Percentiles rank a stretch among this genome's conserved stretches.
phyloP scores from a whole-genome alignment of 1,284 basidiomycete species.

The Phellopilus nigrolimitatus region DNA sequence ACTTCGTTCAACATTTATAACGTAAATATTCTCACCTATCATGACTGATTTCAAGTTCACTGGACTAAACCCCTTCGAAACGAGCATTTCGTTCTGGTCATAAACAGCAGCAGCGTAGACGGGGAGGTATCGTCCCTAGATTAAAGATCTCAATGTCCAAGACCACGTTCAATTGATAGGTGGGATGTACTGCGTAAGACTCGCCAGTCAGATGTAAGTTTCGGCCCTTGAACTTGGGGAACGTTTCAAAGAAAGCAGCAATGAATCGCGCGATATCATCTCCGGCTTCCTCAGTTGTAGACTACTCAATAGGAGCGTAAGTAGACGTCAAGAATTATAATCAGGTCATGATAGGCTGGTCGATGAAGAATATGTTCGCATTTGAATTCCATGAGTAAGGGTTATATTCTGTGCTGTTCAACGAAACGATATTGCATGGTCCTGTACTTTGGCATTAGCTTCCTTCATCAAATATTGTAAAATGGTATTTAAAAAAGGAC shows the following conservation, averaged over 20 bases:
- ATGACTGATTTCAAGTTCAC: slow-evolving; percentile 80
- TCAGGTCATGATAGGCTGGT: slow-evolving; percentile 53
- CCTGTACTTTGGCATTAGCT: slow-evolving; percentile 25
- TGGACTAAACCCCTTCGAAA: slow-evolving; percentile 57
- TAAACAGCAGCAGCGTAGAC: slow-evolving; percentile 79
- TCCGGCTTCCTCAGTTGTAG: slow-evolving; percentile 63
- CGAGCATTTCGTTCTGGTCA: slow-evolving; percentile 66
- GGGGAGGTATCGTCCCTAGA: slow-evolving; percentile 79
- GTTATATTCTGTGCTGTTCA: slow-evolving; percentile 44
- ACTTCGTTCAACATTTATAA: too few species aligned
- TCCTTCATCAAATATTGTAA: not conserved
- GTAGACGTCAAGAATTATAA: not conserved
- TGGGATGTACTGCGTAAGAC: slow-evolving; percentile 52
- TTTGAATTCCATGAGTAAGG: slow-evolving; percentile 65
- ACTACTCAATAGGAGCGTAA: slow-evolving; percentile 29
- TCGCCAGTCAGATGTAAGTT: slow-evolving; percentile 74
- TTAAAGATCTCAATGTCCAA: not conserved
- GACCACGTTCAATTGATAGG: not conserved
- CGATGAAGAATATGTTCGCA: slow-evolving; percentile 68
- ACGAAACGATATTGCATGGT: slow-evolving; percentile 47
- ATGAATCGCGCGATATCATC: slow-evolving; percentile 67
- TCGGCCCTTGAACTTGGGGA: slow-evolving; percentile 60
- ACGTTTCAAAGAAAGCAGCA: slow-evolving; percentile 70
- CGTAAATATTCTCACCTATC: slow-evolving; percentile 59
- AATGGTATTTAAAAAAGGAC: too few species aligned